Percentiles rank a stretch among this genome's conserved stretches.
Evolutionary conservation across 2,329 filamentous ascomycete genomes (phyloP).

Genomic region (Talaromyces verruculosus): DNA sequence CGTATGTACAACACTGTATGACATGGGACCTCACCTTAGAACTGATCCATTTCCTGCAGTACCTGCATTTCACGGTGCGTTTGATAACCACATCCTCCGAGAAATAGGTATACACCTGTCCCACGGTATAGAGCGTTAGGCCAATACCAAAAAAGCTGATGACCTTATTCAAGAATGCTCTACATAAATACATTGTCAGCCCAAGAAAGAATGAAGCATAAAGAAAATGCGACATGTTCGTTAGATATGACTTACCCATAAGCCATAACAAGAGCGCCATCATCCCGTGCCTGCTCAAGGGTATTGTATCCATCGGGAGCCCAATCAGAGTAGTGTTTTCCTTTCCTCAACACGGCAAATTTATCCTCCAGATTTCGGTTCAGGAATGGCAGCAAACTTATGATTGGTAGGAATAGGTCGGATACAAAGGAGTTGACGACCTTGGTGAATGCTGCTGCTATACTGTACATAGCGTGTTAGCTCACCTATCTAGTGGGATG

Average conservation of each 20-base stretch:
- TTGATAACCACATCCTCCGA: conserved; percentile 70
- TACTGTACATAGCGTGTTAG: neutral
- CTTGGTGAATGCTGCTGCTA: conserved; percentile 16
- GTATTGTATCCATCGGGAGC: conserved; percentile 4
- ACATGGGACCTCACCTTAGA: conserved; percentile 53
- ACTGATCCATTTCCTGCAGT: conserved; percentile 51
- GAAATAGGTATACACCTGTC: conserved; percentile 60
- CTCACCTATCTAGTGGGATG: neutral
- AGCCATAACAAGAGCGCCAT: conserved; percentile 14
- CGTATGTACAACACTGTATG: neutral
- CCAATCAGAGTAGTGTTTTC: conserved; percentile 5
- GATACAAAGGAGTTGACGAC: conserved; percentile 13
- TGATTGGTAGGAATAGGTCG: conserved; percentile 10
- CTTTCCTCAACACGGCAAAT: conserved; percentile 7
- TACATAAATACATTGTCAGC: neutral
- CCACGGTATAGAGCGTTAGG: conserved; percentile 63
- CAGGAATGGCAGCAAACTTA: conserved; percentile 7
- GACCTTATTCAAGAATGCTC: conserved; percentile 43
- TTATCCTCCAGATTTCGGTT: conserved; percentile 11
- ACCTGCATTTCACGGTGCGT: conserved; percentile 66
- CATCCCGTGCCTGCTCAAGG: conserved; percentile 9
- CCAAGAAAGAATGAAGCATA: neutral
- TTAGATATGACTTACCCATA: conserved; percentile 6
- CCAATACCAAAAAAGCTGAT: conserved; percentile 67
- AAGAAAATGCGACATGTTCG: neutral